Percentiles rank a stretch among this genome's conserved stretches.
These are phyloP conservation scores for Pholiota adiposa DNA, from an alignment of 1,284 basidiomycete species.

Conservation along the genomic window DNA sequence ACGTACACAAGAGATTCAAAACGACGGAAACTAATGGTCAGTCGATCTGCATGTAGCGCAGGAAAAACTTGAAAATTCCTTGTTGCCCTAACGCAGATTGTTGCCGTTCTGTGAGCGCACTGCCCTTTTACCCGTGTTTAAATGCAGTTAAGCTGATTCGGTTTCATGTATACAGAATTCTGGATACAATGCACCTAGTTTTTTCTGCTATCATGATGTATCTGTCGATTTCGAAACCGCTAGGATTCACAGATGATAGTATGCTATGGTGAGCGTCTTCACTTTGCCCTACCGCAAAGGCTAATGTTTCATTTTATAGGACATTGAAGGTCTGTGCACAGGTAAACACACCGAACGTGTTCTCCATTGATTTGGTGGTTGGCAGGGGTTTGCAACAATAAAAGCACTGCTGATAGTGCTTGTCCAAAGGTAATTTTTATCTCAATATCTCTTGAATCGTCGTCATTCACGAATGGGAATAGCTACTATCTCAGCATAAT, in stretches of 20 bases:
- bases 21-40: constrained; percentile 11
- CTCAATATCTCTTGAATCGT: no score
- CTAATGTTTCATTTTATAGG: neutral
- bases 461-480: neutral
- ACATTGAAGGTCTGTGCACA: constrained; percentile 9
- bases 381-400: neutral
- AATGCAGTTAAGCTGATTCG: neutral
- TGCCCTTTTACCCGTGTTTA: neutral
- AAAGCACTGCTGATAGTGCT: constrained; percentile 7
- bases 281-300: no score
- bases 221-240: neutral
- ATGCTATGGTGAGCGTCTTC: constrained; percentile 8
- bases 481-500: constrained; percentile 10
- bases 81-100: neutral
- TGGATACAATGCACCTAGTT: constrained; percentile 5
- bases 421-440: constrained; percentile 3
- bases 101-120: neutral
- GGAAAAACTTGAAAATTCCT: neutral
- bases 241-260: neutral
- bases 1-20: constrained; percentile 10
- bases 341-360: neutral
- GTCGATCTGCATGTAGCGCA: neutral
- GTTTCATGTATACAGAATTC: neutral
- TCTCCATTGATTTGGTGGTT: neutral
- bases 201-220: constrained; percentile 15